Conservation (phyloP, 768 basidiomycete species). For the Mycena chlorophos region DNA sequence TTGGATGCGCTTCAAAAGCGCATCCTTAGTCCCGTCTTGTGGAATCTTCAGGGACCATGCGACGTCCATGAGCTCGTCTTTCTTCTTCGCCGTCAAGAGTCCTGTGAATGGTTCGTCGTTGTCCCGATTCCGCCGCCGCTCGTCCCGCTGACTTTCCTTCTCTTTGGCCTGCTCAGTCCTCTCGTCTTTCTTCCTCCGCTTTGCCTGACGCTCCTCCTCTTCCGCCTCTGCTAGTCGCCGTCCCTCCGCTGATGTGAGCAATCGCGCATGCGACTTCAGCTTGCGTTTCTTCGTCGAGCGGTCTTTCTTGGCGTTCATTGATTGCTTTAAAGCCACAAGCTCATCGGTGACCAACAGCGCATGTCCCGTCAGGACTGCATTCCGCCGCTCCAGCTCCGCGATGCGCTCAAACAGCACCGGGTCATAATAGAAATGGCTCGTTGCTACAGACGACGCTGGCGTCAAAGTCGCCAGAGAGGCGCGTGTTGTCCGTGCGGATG, state of each 20-base stretch:
- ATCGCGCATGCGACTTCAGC: slow-evolving; percentile 2
- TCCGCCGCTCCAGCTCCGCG: neutral
- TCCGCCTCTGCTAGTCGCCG: neutral
- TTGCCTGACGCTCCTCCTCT: neutral
- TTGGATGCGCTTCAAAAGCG: neutral
- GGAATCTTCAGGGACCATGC: neutral
- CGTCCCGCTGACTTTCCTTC: slow-evolving; percentile 1
- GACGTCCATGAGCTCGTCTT: slow-evolving; percentile 16
- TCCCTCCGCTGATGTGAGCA: slow-evolving; percentile 10
- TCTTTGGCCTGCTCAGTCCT: neutral
- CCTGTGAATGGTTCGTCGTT: neutral
- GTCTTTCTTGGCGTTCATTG: neutral
- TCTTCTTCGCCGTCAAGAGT: slow-evolving; percentile 2
- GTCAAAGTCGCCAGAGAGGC: neutral
- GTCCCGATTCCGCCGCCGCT: neutral
- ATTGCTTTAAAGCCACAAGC: neutral
- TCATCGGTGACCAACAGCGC: neutral
- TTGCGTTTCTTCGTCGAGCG: neutral
- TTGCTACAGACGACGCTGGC: neutral
- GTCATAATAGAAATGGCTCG: neutral
- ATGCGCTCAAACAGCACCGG: neutral
- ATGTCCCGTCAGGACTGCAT: neutral
- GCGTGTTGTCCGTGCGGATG: neutral
- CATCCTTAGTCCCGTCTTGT: slow-evolving; percentile 5
- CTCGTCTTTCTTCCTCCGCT: neutral